Conservation (phyloP, 768 basidiomycete species). For the Phanerodontia chrysosporium region DNA sequence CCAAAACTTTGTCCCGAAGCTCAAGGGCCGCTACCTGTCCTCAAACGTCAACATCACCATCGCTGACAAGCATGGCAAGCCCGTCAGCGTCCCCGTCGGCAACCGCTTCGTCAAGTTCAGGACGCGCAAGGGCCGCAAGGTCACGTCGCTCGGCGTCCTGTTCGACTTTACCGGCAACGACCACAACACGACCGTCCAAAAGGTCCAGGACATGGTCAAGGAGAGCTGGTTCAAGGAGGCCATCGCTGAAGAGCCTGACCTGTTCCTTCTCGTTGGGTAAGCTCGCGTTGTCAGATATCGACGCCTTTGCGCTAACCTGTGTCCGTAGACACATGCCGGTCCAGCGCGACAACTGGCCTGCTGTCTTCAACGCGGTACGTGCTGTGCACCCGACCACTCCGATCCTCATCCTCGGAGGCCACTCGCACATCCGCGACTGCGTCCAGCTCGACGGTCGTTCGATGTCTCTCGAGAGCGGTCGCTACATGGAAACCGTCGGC, state of each 20-base stretch:
- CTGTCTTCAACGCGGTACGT: slow-evolving; percentile 71
- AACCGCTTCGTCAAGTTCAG: slow-evolving; percentile 68
- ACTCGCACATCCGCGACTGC: slow-evolving; percentile 80
- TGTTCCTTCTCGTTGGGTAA: slow-evolving; percentile 72
- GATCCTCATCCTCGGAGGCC: slow-evolving; percentile 82
- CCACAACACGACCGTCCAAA: slow-evolving; percentile 69
- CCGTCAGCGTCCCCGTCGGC: slow-evolving; percentile 41
- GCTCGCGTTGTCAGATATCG: too few species aligned
- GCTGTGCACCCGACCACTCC: slow-evolving; percentile 69
- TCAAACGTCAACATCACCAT: slow-evolving; percentile 86
- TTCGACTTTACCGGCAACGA: slow-evolving; percentile 74
- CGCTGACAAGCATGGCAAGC: slow-evolving; percentile 33
- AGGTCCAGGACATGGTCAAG: slow-evolving; percentile 69
- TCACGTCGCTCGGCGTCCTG: slow-evolving; percentile 79
- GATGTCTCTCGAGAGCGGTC: slow-evolving; percentile 77
- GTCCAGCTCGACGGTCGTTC: slow-evolving; percentile 67
- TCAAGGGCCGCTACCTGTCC: slow-evolving; percentile 72
- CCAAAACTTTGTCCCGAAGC: slow-evolving; percentile 60
- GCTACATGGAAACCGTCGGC: slow-evolving; percentile 91
- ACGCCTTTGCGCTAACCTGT: background rate
- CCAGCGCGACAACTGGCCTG: slow-evolving; percentile 62
- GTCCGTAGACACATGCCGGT: slow-evolving; percentile 77
- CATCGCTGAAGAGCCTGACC: slow-evolving; percentile 75
- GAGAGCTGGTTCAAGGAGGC: slow-evolving; percentile 80
- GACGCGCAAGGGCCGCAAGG: slow-evolving; percentile 68